A percentile compares a stretch with the other conserved stretches of the same genome.
Conservation (phyloP, 352 stramenopile genomes). For the Globisporangium camurandrum region DNA sequence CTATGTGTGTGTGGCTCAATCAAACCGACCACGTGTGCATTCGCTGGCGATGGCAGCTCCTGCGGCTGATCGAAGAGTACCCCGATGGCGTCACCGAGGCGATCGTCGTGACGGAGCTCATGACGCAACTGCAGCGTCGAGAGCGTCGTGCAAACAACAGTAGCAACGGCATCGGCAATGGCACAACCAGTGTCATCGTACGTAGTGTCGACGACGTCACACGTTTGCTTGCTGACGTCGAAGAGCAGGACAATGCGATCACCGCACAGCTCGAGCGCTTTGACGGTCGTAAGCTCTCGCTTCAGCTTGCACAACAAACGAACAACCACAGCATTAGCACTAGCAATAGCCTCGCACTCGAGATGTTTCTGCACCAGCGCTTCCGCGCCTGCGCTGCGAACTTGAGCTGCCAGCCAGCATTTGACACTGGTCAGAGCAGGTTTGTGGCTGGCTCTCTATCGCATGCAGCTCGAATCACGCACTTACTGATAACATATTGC, state of each 20-base stretch:
- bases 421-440: conserved; percentile 14
- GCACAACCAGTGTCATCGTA: conserved; percentile 6
- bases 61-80: conserved; percentile 55
- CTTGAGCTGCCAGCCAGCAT: conserved; percentile 11
- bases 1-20: too few species aligned
- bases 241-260: conserved; percentile 28
- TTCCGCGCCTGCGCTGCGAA: conserved; percentile 40
- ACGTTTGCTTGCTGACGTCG: conserved; percentile 29
- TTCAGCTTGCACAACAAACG: conserved; percentile 17
- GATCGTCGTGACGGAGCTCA: conserved; percentile 53
- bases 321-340: background rate
- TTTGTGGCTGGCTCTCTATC: too few species aligned
- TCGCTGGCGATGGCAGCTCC: conserved; percentile 26
- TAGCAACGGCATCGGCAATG: background rate
- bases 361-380: conserved; percentile 57
- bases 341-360: conserved; percentile 11
- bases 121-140: conserved; percentile 29
- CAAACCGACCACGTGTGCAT: background rate
- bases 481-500: too few species aligned
- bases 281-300: conserved; percentile 28
- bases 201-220: conserved; percentile 21
- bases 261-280: conserved; percentile 22
- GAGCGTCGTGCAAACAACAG: conserved; percentile 11
- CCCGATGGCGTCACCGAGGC: conserved; percentile 61
- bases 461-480: too few species aligned